phyloP scores from a whole-genome alignment of 257 asterid species.

The Paulownia fortunei region DNA sequence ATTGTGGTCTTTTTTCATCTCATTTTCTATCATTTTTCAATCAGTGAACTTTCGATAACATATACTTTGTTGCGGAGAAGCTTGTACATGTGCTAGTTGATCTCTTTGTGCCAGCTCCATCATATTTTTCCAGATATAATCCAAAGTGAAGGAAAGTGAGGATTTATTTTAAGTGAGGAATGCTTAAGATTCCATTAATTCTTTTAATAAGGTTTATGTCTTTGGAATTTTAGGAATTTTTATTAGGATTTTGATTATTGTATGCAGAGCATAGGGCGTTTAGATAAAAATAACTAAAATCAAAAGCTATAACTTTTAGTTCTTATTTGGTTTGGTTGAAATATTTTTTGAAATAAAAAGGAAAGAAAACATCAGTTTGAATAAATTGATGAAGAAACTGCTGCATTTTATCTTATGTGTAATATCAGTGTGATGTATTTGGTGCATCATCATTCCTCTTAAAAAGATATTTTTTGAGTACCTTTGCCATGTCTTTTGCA shows the following conservation, averaged over 20 bases:
- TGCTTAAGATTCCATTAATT: constrained; percentile 11
- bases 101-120: constrained; percentile 81
- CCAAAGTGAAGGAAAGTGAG: constrained; percentile 95
- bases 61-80: constrained; percentile 73
- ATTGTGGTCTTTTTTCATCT: constrained; percentile 30
- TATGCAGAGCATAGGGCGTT: not conserved
- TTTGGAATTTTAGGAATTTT: constrained; percentile 7
- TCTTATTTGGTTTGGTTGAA: constrained; percentile 1
- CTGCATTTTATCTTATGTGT: not conserved
- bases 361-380: too few species aligned
- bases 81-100: constrained; percentile 82
- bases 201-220: not conserved
- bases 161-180: constrained; percentile 7
- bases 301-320: not conserved
- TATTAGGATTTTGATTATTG: constrained; percentile 8
- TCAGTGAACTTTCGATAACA: constrained; percentile 80
- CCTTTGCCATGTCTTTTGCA: constrained; percentile 4
- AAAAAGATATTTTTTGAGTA: not conserved
- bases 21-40: constrained; percentile 32
- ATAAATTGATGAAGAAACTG: not conserved
- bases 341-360: not conserved
- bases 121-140: constrained; percentile 63
- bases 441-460: constrained; percentile 7
- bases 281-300: not conserved
- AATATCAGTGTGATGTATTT: not conserved